Evolutionary conservation across 2,329 filamentous ascomycete genomes (phyloP), one percentile per base, ranked within the genome.

Genomic region (Chaetomium globosum): DNA sequence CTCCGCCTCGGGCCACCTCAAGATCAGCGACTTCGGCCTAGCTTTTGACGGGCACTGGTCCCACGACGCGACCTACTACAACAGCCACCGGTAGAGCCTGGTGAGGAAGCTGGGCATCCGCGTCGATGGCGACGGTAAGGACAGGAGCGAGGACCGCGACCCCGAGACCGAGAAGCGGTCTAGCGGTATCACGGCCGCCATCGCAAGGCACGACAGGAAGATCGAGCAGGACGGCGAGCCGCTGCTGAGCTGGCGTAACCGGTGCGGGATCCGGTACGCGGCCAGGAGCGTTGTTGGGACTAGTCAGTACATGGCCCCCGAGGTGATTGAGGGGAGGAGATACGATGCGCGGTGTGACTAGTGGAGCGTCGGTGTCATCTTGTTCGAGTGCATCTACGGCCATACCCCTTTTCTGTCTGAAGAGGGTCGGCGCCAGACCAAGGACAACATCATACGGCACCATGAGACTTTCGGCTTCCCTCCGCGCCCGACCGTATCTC

Each of bases 241-340:
- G 30, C 80, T 93, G 58, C 77, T 93, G 54, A 83, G 84, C 67
- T 93, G 88, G 89, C 85, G 90, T 53, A 88, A 92, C 73, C 82
- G 83, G 19, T 84, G 82, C 67, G 85, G 89, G 30, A 89, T 88
- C 70, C 87, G 92, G 48, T 85, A 85, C 39, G 84, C 92, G 39
- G 94, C 94, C 1, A 86, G 88, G 70, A 97, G 93, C 54, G 88
- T 97, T 1, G 94, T 98, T 12, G 94, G 94, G 2, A 98, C 95
- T 2, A 97, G 93, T 75, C 94, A 97, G 75, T 98, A 98, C 80
- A 98, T 97, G 95, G 94, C 95, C 0, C 94, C 94, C 1, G 95
- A 98, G 79, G 91, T 98, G 21, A 89, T 97, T 65, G 82, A 85
- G 69, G 92, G 93, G 31, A 85, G 92, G 57, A 80, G 84, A 46